Evolutionary conservation across 805 yeast species (phyloP), one percentile per base, ranked within the genome.

Genomic region (Danielia oregonensis): DNA sequence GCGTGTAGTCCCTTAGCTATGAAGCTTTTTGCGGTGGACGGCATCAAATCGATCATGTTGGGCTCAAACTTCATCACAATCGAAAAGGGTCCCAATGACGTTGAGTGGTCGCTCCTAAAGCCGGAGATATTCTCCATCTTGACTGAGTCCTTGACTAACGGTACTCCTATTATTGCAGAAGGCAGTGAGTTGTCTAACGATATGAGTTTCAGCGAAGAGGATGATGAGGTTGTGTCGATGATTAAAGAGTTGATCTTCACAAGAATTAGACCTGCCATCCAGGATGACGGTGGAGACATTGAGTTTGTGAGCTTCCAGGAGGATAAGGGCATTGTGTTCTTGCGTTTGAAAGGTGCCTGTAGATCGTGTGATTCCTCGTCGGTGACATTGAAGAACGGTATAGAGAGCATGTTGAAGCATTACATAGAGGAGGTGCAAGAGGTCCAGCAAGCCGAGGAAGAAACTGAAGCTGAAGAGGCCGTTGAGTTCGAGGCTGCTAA

Each of bases 61-160:
- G 96, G 96, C 2, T 69, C 81, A 4, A 81, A 87, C 57, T 87
- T 88, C 57, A 81, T 87, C 42, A 87, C 96, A 1, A 75, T 87
- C 12, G 91, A 84, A 51, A 86, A 86, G 57, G 53, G 58, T 14
- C 50, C 59, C 21, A 57, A 55, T 6, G 76, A 73, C 44, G 67
- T 72, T 17, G 61, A 68, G 31, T 80, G 87, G 87, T 56, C 76
- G 30, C 51, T 78, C 15, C 58, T 80, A 33, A 80, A 80, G 54
- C 86, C 86, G 0, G 85, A 79, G 50, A 77, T 80, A 24, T 80
- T 80, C 42, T 67, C 78, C 11, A 67, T 75, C 14, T 54, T 76
- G 29, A 76, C 81, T 0, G 82, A 76, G 46, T 74, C 63, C 36
- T 59, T 76, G 34, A 73, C 72, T 12, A 71, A 73, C 36, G 82